phyloP scores from a whole-genome alignment of 2,329 filamentous ascomycete genomes.

The Trichoderma afroharzianum region DNA sequence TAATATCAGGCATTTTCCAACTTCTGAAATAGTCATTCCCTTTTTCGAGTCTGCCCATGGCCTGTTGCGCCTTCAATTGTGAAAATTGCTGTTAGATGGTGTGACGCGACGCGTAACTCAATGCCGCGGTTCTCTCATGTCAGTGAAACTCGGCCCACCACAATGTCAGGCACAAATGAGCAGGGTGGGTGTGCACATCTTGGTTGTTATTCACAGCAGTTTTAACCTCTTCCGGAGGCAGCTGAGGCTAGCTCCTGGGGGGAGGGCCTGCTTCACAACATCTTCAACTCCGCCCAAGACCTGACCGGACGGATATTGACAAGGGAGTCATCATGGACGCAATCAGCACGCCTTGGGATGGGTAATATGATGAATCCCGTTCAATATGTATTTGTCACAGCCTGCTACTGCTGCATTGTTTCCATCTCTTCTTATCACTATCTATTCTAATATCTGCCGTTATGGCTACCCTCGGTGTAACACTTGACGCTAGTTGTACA shows the following conservation, averaged over 20 bases:
- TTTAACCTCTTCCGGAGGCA: background rate
- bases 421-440: background rate
- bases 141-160: background rate
- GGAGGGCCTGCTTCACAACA: background rate
- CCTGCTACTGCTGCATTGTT: background rate
- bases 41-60: background rate
- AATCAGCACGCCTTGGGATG: background rate
- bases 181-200: background rate
- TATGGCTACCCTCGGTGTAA: background rate
- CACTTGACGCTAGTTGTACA: background rate
- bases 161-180: background rate
- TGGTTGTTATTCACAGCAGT: background rate
- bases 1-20: rapidly evolving
- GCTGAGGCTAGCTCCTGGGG: background rate
- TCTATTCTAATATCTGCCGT: background rate
- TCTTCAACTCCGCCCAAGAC: background rate
- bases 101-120: background rate
- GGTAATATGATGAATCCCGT: background rate
- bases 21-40: background rate
- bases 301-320: too few species aligned
- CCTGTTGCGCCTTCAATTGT: background rate
- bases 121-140: background rate
- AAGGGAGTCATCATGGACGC: background rate
- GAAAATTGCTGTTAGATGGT: background rate
- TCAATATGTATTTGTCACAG: background rate